Conservation (phyloP, 1,284 basidiomycete genomes). For the Cryptococcus floricola region DNA sequence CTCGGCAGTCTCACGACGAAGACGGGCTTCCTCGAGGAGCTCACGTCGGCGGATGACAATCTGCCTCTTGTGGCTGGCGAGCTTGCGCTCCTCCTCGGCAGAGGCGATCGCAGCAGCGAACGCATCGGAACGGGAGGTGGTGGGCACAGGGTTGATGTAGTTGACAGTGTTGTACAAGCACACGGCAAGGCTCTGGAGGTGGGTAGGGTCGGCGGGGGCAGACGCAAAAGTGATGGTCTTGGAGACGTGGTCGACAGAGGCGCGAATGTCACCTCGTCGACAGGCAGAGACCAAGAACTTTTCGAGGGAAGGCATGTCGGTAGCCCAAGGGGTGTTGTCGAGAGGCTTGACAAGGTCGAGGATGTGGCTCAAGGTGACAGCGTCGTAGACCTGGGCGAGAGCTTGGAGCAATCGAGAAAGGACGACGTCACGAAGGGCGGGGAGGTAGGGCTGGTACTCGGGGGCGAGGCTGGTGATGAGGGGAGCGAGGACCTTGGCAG, state of each 20-base stretch:
- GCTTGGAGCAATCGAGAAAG: conserved; percentile 91
- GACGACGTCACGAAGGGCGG: conserved; percentile 85
- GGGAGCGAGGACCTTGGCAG: conserved; percentile 78
- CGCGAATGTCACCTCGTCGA: conserved; percentile 79
- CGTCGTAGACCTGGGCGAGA: conserved; percentile 89
- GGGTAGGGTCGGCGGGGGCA: conserved; percentile 45
- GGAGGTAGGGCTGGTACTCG: conserved; percentile 73
- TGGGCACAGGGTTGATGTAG: conserved; percentile 47
- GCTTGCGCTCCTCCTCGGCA: conserved; percentile 65
- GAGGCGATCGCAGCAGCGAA: conserved; percentile 50
- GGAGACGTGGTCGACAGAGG: conserved; percentile 84
- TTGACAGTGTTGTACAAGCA: conserved; percentile 68
- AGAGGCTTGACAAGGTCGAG: conserved; percentile 73
- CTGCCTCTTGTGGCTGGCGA: conserved; percentile 68
- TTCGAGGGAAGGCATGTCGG: conserved; percentile 72
- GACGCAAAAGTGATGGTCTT: conserved; percentile 74
- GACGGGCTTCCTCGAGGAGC: conserved; percentile 77
- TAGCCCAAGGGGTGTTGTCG: conserved; percentile 55
- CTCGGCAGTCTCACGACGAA: conserved; percentile 87
- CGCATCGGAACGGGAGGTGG: conserved; percentile 42
- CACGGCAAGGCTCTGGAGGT: conserved; percentile 69
- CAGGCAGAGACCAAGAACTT: conserved; percentile 91
- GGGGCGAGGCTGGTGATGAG: conserved; percentile 65
- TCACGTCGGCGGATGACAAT: conserved; percentile 84
- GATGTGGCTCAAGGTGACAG: conserved; percentile 74